These are phyloP conservation scores for Emergomyces pasteurianus DNA, from an alignment of 2,329 filamentous ascomycete species.

Conservation along the genomic window DNA sequence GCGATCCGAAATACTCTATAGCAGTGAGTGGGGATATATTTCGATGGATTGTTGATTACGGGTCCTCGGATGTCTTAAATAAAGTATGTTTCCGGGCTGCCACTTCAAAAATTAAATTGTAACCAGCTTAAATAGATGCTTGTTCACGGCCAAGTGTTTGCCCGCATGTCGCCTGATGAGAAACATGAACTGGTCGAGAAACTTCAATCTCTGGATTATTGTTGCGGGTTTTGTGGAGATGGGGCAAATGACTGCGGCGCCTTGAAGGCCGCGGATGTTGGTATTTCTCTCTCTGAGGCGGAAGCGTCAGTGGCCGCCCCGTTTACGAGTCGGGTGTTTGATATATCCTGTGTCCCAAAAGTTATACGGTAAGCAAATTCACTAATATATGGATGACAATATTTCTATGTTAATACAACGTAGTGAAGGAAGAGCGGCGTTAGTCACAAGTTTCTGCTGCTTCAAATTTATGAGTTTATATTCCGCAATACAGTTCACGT, in stretches of 20 bases:
- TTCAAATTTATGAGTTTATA: slow-evolving; percentile 99
- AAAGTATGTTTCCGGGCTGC: slow-evolving; percentile 37
- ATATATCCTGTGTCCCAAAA: slow-evolving; percentile 88
- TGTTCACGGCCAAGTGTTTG: slow-evolving; percentile 82
- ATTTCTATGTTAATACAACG: slow-evolving; percentile 11
- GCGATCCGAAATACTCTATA: slow-evolving; percentile 75
- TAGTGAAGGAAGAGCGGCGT: slow-evolving; percentile 80
- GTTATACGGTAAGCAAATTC: slow-evolving; percentile 56
- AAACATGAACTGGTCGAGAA: slow-evolving; percentile 98
- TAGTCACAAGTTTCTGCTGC: slow-evolving; percentile 98
- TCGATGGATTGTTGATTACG: slow-evolving; percentile 90
- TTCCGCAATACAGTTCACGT: slow-evolving; percentile 97
- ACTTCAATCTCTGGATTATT: slow-evolving; percentile 90
- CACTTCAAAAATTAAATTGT: neutral
- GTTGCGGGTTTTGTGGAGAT: slow-evolving; percentile 90
- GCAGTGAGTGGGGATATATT: slow-evolving; percentile 91
- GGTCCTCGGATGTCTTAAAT: slow-evolving; percentile 64
- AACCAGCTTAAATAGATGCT: slow-evolving; percentile 54
- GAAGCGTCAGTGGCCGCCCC: slow-evolving; percentile 97
- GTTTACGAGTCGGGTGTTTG: slow-evolving; percentile 89
- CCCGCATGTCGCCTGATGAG: slow-evolving; percentile 96
- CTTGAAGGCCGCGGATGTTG: slow-evolving; percentile 91
- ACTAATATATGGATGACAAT: neutral
- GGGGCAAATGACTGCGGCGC: slow-evolving; percentile 97
- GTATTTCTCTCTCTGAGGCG: slow-evolving; percentile 91